A percentile compares a stretch with the other conserved stretches of the same genome.
phyloP scores from a whole-genome alignment of 2,329 filamentous ascomycete genomes.

The Xylariaceae sp. region DNA sequence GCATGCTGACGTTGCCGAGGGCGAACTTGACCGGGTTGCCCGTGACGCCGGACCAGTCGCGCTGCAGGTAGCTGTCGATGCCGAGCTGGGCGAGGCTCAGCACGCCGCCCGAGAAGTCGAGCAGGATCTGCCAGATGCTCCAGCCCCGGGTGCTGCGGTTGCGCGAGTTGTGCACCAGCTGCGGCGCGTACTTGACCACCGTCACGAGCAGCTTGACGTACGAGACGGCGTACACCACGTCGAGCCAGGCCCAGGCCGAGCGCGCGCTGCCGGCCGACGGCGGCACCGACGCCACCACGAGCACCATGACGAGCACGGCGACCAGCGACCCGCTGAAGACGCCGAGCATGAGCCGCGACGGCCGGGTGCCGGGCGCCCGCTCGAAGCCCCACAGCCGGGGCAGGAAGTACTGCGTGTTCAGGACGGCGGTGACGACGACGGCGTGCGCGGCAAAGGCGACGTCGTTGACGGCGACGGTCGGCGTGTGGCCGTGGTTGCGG shows the following conservation, averaged over 20 bases:
- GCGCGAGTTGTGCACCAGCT: constrained; percentile 74
- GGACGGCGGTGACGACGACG: constrained; percentile 60
- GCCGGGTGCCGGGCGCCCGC: constrained; percentile 45
- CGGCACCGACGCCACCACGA: constrained; percentile 32
- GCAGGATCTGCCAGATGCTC: constrained; percentile 75
- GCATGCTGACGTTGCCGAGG: constrained; percentile 74
- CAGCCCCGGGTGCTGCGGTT: constrained; percentile 82
- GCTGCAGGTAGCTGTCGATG: constrained; percentile 76
- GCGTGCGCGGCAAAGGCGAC: constrained; percentile 81
- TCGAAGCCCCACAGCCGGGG: constrained; percentile 69
- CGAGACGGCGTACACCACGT: constrained; percentile 61
- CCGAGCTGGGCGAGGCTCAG: constrained; percentile 74
- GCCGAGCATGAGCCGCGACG: constrained; percentile 55
- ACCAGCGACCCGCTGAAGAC: constrained; percentile 62
- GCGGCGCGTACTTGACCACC: constrained; percentile 86
- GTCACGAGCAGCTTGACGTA: constrained; percentile 88
- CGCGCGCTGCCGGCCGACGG: constrained; percentile 31
- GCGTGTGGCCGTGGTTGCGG: constrained; percentile 66
- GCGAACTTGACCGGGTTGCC: constrained; percentile 90
- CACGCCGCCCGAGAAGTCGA: constrained; percentile 76
- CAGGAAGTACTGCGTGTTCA: constrained; percentile 71
- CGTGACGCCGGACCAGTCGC: constrained; percentile 83
- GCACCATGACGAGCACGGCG: constrained; percentile 40
- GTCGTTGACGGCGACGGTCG: constrained; percentile 86
- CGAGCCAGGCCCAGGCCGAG: constrained; percentile 53